Conservation (phyloP, 495 filamentous ascomycete genomes). For the Hypoxylon rickii region DNA sequence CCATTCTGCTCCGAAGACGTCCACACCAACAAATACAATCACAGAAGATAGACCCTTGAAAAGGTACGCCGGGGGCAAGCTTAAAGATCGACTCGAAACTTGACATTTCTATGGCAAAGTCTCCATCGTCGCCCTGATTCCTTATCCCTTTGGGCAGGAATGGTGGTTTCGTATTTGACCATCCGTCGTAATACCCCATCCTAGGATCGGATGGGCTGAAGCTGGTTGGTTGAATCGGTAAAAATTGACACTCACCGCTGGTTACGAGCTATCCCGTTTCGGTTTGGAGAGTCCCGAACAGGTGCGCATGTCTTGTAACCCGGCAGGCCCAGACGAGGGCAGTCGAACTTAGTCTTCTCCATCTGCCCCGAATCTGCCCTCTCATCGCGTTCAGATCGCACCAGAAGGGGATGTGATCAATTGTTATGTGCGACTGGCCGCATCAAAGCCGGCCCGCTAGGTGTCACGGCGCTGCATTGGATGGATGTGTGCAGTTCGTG, state of each 20-base stretch:
- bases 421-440: constrained; percentile 38
- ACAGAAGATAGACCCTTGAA: constrained; percentile 13
- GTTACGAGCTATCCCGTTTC: constrained; percentile 33
- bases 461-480: constrained; percentile 24
- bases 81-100: constrained; percentile 27
- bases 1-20: constrained; percentile 8
- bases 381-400: constrained; percentile 36
- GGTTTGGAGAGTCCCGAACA: constrained; percentile 29
- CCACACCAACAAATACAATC: constrained; percentile 24
- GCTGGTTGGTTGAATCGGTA: constrained; percentile 24
- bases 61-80: constrained; percentile 20
- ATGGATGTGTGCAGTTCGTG: constrained; percentile 32
- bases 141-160: constrained; percentile 36
- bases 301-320: constrained; percentile 31
- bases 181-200: constrained; percentile 29
- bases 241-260: constrained; percentile 31
- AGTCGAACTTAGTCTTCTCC: constrained; percentile 32
- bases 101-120: constrained; percentile 23
- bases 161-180: constrained; percentile 36
- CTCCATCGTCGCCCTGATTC: constrained; percentile 31
- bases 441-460: constrained; percentile 39
- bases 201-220: constrained; percentile 18
- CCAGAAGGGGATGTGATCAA: constrained; percentile 38
- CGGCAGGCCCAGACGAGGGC: constrained; percentile 22
- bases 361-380: constrained; percentile 34